A percentile compares a stretch with the other conserved stretches of the same genome.
These are phyloP conservation scores for Pyrenophora tritici-repentis DNA, from an alignment of 2,329 filamentous ascomycete species.

Conservation along the genomic window DNA sequence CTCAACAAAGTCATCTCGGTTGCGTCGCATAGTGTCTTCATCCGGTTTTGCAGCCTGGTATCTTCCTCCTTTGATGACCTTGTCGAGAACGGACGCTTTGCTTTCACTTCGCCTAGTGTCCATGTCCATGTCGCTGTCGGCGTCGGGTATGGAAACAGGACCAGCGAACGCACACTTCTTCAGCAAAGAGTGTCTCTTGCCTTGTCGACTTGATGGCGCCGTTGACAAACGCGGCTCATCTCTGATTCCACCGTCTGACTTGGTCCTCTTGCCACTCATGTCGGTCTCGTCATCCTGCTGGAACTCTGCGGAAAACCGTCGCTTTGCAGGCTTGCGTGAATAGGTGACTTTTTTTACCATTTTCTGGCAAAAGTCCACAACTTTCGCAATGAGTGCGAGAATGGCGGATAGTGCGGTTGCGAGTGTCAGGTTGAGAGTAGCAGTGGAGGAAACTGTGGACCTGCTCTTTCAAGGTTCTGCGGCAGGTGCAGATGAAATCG, in stretches of 20 bases:
- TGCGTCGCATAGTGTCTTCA: conserved; percentile 13
- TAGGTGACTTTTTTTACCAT: conserved; percentile 28
- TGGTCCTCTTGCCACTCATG: conserved; percentile 22
- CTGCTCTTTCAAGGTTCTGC: conserved; percentile 6
- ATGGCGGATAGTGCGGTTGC: conserved; percentile 12
- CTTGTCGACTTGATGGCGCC: conserved; percentile 1
- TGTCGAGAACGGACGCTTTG: conserved; percentile 20
- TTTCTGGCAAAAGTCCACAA: conserved; percentile 8
- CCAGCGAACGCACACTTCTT: conserved; percentile 23
- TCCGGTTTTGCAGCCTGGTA: conserved; percentile 9
- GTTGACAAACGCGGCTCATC: conserved; percentile 10
- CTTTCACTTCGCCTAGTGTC: conserved; percentile 9
- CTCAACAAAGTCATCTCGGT: conserved; percentile 18
- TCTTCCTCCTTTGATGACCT: conserved; percentile 13
- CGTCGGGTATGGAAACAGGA: conserved; percentile 23
- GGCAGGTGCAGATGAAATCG: conserved; percentile 7
- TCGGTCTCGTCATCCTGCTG: conserved; percentile 13
- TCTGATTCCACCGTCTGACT: conserved; percentile 12
- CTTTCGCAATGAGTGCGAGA: conserved; percentile 12
- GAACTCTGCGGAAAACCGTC: conserved; percentile 8
- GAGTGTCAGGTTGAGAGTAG: background rate
- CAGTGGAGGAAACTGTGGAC: conserved; percentile 7
- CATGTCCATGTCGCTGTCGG: conserved; percentile 13
- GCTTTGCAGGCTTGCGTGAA: conserved; percentile 22
- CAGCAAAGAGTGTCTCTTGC: conserved; percentile 8